These are phyloP conservation scores for Trametes polyzona DNA, from an alignment of 1,284 basidiomycete species.

Conservation along the genomic window DNA sequence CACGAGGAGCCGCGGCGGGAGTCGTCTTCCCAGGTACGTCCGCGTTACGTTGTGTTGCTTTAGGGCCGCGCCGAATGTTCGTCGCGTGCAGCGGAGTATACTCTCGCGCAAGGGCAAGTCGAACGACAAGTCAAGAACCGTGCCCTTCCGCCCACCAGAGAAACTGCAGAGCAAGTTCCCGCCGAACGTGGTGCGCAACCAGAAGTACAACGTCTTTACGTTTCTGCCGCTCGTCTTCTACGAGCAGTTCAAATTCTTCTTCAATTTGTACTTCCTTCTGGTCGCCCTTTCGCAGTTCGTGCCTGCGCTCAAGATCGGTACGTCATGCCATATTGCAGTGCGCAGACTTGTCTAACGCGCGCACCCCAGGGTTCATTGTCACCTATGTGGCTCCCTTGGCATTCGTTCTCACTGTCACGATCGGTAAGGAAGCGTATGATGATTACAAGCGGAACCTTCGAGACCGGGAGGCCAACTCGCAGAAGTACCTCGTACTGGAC, in stretches of 20 bases:
- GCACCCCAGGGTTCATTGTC: slow-evolving; percentile 81
- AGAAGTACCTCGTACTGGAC: slow-evolving; percentile 85
- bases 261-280: slow-evolving; percentile 98
- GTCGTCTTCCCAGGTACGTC: slow-evolving; percentile 33
- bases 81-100: slow-evolving; percentile 38
- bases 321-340: slow-evolving; percentile 27
- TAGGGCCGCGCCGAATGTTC: background rate
- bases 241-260: slow-evolving; percentile 99
- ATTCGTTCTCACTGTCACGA: slow-evolving; percentile 93
- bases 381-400: slow-evolving; percentile 97
- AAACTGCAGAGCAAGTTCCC: slow-evolving; percentile 71
- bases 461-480: slow-evolving; percentile 94
- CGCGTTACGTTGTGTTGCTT: background rate
- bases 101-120: slow-evolving; percentile 34
- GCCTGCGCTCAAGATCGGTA: slow-evolving; percentile 94
- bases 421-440: slow-evolving; percentile 99
- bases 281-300: slow-evolving; percentile 97
- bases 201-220: slow-evolving; percentile 95
- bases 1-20: slow-evolving; percentile 26
- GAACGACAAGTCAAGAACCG: slow-evolving; percentile 75
- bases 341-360: background rate
- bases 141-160: slow-evolving; percentile 80
- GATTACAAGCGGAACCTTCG: slow-evolving; percentile 93
- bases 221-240: slow-evolving; percentile 98
- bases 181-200: slow-evolving; percentile 93